These are phyloP conservation scores for Solanum dulcamara DNA, from an alignment of 257 asterid species.

Conservation along the genomic window DNA sequence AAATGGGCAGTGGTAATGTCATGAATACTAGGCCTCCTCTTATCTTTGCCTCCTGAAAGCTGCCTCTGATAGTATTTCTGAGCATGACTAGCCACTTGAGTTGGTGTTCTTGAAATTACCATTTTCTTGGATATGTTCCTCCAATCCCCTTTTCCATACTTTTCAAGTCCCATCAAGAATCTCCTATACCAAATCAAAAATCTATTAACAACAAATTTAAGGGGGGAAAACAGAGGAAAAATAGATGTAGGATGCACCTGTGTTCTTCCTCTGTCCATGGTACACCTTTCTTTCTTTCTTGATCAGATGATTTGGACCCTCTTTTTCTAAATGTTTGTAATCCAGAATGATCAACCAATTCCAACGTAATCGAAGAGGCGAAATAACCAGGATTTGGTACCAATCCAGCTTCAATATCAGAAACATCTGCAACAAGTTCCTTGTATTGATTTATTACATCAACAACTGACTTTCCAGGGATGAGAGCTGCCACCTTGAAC, in stretches of 20 bases:
- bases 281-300: constrained; percentile 59
- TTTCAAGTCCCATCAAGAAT: constrained; percentile 56
- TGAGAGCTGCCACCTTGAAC: constrained; percentile 52
- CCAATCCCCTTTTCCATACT: constrained; percentile 84
- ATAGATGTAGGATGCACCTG: constrained; percentile 25
- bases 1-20: constrained; percentile 51
- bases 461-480: constrained; percentile 58
- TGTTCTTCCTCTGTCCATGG: constrained; percentile 94
- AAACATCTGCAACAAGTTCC: constrained; percentile 56
- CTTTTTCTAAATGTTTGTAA: constrained; percentile 42
- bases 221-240: background rate
- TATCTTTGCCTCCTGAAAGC: constrained; percentile 51
- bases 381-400: constrained; percentile 59
- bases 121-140: constrained; percentile 60
- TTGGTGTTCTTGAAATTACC: constrained; percentile 63
- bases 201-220: background rate
- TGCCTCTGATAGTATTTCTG: constrained; percentile 80
- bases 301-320: constrained; percentile 31
- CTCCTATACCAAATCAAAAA: constrained; percentile 19
- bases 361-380: constrained; percentile 12
- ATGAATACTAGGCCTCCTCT: constrained; percentile 77
- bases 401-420: constrained; percentile 68
- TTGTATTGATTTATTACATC: constrained; percentile 64
- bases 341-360: constrained; percentile 22
- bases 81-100: constrained; percentile 93